Evolutionary conservation across 306 rosid species (phyloP).

Genomic region (Betula pendula): DNA sequence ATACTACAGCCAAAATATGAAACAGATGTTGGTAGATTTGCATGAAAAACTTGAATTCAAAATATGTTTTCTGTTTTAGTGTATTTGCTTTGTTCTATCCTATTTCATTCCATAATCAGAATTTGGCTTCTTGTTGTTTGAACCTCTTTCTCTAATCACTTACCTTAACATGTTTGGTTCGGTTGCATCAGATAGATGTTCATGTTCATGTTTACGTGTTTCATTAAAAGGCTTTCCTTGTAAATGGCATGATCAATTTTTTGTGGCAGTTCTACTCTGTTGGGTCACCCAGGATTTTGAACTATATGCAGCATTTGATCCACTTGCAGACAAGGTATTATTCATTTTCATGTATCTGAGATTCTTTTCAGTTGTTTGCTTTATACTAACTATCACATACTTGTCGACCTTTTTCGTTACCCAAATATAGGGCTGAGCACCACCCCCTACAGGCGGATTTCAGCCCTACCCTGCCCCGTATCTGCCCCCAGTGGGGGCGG

Average conservation of each 20-base stretch:
- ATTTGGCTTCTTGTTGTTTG: conserved; percentile 1
- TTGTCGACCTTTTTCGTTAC: neutral
- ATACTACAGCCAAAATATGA: conserved; percentile 17
- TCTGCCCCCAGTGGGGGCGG: too few relatives aligned
- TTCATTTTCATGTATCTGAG: neutral
- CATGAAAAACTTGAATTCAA: neutral
- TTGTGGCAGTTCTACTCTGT: conserved; percentile 79
- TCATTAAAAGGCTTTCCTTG: conserved; percentile 13
- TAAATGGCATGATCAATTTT: conserved; percentile 26
- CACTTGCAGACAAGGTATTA: conserved; percentile 90
- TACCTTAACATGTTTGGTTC: conserved; percentile 1
- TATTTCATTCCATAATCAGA: neutral
- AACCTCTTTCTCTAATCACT: neutral
- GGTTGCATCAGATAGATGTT: conserved; percentile 16
- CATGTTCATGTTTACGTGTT: conserved; percentile 21
- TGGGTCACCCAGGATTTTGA: conserved; percentile 97
- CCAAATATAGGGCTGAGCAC: neutral
- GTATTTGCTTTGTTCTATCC: neutral
- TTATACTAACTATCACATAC: neutral
- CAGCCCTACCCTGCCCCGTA: too few relatives aligned
- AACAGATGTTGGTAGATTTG: conserved; percentile 10
- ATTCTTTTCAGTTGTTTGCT: neutral
- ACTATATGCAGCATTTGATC: conserved; percentile 97
- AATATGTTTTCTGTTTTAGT: neutral
- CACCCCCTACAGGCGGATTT: too few relatives aligned